Percentiles rank a stretch among this genome's conserved stretches.
Evolutionary conservation across 257 asterid genomes (phyloP).

Genomic region (Solanum pinnatisectum): DNA sequence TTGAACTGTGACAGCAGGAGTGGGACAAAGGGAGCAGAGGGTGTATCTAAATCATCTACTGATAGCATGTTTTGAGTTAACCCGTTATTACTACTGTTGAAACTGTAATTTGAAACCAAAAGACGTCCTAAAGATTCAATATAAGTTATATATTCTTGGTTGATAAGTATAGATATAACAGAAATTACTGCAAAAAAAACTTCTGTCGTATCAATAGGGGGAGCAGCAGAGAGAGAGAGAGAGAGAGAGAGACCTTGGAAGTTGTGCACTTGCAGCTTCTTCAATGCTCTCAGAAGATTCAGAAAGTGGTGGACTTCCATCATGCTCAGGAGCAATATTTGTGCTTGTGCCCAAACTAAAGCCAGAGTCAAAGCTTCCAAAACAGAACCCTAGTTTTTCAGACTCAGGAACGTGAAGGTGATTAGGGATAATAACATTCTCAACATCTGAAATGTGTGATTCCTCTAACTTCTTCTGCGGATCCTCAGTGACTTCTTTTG

Average conservation of each 20-base stretch:
- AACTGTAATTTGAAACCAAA: not conserved
- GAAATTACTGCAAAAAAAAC: not conserved
- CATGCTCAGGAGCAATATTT: constrained; percentile 30
- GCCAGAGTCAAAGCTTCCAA: constrained; percentile 86
- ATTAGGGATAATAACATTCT: constrained; percentile 73
- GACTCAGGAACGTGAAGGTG: constrained; percentile 82
- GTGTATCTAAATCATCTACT: not conserved
- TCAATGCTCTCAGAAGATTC: constrained; percentile 49
- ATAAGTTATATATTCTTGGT: not conserved
- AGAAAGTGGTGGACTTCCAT: constrained; percentile 28
- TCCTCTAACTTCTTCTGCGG: constrained; percentile 60
- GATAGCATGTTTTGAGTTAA: not conserved
- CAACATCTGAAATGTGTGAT: constrained; percentile 44
- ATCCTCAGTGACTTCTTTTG: constrained; percentile 46
- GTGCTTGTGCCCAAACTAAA: constrained; percentile 43
- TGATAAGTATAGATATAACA: not conserved
- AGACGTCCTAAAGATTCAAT: not conserved
- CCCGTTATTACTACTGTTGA: not conserved
- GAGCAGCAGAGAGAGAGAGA: constrained; percentile 1
- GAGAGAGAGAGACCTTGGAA: constrained; percentile 38
- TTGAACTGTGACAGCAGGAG: not conserved
- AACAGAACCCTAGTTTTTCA: constrained; percentile 81
- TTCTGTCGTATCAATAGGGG: not conserved
- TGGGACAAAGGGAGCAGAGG: not conserved
- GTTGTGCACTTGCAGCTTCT: constrained; percentile 47